A percentile compares a stretch with the other conserved stretches of the same genome.
Conservation (phyloP, 345 rosid genomes). For the Citrus trifoliata region DNA sequence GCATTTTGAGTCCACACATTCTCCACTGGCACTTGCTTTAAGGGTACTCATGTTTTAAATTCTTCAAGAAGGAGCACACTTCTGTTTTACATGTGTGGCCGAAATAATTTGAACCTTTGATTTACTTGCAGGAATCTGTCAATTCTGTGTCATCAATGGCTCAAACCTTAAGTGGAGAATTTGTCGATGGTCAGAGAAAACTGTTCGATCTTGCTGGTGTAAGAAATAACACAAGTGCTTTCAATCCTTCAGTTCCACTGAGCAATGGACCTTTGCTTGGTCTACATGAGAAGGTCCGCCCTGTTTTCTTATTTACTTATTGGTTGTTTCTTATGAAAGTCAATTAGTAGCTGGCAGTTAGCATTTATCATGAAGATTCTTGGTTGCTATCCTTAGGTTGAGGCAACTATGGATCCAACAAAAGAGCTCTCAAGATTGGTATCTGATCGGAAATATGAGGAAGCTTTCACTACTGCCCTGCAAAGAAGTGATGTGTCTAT, state of each 20-base stretch:
- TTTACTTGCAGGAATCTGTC: constrained; percentile 63
- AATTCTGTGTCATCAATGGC: constrained; percentile 68
- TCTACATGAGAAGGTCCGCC: constrained; percentile 61
- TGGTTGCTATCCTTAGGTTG: constrained; percentile 39
- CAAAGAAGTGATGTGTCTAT: constrained; percentile 79
- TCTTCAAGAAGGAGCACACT: neutral
- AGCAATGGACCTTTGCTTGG: constrained; percentile 66
- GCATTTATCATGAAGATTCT: neutral
- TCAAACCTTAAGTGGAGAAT: constrained; percentile 67
- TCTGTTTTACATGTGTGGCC: neutral
- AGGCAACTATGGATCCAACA: constrained; percentile 68
- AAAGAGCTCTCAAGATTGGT: constrained; percentile 64
- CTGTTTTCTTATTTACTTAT: neutral
- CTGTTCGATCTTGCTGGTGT: constrained; percentile 64
- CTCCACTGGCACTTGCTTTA: constrained; percentile 67
- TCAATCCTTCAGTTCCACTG: constrained; percentile 47
- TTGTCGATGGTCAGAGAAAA: constrained; percentile 77
- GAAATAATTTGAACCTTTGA: neutral
- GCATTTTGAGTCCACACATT: constrained; percentile 63
- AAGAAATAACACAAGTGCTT: constrained; percentile 56
- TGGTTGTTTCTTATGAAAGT: neutral
- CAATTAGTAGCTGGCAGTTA: neutral
- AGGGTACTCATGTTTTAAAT: constrained; percentile 39
- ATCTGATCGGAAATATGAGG: constrained; percentile 69
- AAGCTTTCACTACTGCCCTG: constrained; percentile 69